Base-by-base conservation (phyloP, 2,329 filamentous ascomycete genomes). In the Aspergillus sp. region DNA sequence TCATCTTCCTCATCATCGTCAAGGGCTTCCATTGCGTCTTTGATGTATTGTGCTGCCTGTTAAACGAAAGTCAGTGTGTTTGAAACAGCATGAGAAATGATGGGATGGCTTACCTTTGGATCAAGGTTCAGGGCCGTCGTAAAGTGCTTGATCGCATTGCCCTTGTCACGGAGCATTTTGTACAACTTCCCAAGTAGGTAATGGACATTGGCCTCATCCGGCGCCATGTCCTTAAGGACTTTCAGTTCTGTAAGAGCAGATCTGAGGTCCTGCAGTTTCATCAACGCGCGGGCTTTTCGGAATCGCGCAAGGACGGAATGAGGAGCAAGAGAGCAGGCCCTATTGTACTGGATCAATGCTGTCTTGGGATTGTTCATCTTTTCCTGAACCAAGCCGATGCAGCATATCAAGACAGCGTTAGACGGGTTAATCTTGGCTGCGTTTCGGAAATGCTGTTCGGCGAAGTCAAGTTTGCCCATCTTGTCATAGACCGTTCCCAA, bases 81-180 rank as follows among this genome's bases (percentile, higher is more conserved):
- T 44, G 14, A 51, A 25, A 33, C 12, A 47, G 7, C 7, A 31
- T 27, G 4, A 11, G 2, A 48, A 45, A 3, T 15, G 6, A 6
- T n/a, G 27, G 11, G 31, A 19, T 12, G 8, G 17, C 72, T 71
- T 81, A 96, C 93, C 87, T 98, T 98, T 31, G 93, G 95, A 80
- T 99, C 95, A 69, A 99, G 79, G 75, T 96, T 96, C 70, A 98
- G 80, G 17, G 95, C 95, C 73, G 93, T 93, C 6, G 95, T 99
- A 72, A 96, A 96, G 74, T 97, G 91, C 59, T 89, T 88, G 59
- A 99, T 90, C n/a, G 95, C 93, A 67, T 87, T 83, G 60, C 87
- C 87, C 66, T 83, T 83, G 58, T 86, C 80, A 31, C 80, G 74
- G 57, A 86, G 64, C 64, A 79, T 81, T 73, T 87, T 87, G 73